Conservation (phyloP, 73 alveolate species). For the Paramecium primaurelia region DNA sequence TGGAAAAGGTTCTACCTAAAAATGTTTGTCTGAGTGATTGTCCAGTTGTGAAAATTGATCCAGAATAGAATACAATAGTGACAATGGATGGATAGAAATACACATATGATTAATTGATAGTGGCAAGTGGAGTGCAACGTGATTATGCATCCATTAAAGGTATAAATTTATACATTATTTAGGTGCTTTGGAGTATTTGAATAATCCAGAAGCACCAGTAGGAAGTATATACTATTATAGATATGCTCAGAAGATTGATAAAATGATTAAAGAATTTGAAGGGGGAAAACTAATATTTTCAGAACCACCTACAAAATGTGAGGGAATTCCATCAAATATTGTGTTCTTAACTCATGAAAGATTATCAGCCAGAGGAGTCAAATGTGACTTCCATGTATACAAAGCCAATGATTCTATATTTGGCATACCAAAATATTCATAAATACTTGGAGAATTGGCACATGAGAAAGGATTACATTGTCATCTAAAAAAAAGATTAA, state of each 20-base stretch:
- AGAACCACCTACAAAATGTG: conserved; percentile 86
- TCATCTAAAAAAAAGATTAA: conserved; percentile 63
- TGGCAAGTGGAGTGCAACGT: conserved; percentile 69
- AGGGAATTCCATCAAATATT: conserved; percentile 87
- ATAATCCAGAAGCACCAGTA: conserved; percentile 79
- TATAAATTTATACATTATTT: background rate
- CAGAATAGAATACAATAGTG: conserved; percentile 65
- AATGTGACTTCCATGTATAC: conserved; percentile 69
- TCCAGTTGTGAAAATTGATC: conserved; percentile 62
- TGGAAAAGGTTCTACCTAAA: background rate
- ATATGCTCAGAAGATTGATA: conserved; percentile 70
- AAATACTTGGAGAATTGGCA: conserved; percentile 56
- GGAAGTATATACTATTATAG: conserved; percentile 73
- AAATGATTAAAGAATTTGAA: conserved; percentile 62
- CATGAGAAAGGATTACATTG: conserved; percentile 63
- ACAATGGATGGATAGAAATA: conserved; percentile 56
- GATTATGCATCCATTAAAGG: conserved; percentile 69
- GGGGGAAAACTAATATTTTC: conserved; percentile 83
- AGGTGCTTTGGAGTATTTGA: conserved; percentile 73
- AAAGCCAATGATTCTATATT: conserved; percentile 67
- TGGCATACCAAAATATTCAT: conserved; percentile 73
- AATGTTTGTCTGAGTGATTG: conserved; percentile 23
- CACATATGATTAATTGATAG: conserved; percentile 75
- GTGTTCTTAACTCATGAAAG: conserved; percentile 73
- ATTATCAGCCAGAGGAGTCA: conserved; percentile 66